Conservation (phyloP, 176 grass and related monocot species). For the Phyllostachys edulis region DNA sequence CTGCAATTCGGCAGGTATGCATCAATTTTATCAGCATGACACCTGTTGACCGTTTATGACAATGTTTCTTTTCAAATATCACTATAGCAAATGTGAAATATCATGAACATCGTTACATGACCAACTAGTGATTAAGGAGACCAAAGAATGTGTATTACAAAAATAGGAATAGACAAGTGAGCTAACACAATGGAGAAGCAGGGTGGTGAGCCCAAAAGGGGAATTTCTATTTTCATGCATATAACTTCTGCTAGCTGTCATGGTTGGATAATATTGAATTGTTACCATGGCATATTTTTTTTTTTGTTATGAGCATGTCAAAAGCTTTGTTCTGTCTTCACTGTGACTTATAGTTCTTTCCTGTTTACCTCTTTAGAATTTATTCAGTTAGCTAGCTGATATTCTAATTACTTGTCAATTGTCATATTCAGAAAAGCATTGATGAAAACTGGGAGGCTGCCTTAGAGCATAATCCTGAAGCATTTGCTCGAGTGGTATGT, state of each 20-base stretch:
- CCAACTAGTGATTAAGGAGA: not conserved
- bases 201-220: not conserved
- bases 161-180: not conserved
- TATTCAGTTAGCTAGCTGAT: conserved; percentile 21
- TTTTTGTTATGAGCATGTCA: not conserved
- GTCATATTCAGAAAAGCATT: conserved; percentile 83
- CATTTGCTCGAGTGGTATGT: conserved; percentile 96
- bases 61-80: not conserved
- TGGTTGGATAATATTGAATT: conserved; percentile 8
- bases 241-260: conserved; percentile 9
- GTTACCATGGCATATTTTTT: not conserved
- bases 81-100: conserved; percentile 6
- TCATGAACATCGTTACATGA: conserved; percentile 12
- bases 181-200: not conserved
- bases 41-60: not conserved
- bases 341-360: conserved; percentile 16
- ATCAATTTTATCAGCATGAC: conserved; percentile 27
- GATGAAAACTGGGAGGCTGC: conserved; percentile 99
- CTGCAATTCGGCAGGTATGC: conserved; percentile 85
- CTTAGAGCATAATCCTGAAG: conserved; percentile 94
- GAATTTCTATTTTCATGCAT: conserved; percentile 9
- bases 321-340: conserved; percentile 23
- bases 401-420: conserved; percentile 17
- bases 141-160: not conserved
- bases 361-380: conserved; percentile 12